These are phyloP conservation scores for Pleurotus platypus DNA, from an alignment of 768 basidiomycete species.

Conservation along the genomic window DNA sequence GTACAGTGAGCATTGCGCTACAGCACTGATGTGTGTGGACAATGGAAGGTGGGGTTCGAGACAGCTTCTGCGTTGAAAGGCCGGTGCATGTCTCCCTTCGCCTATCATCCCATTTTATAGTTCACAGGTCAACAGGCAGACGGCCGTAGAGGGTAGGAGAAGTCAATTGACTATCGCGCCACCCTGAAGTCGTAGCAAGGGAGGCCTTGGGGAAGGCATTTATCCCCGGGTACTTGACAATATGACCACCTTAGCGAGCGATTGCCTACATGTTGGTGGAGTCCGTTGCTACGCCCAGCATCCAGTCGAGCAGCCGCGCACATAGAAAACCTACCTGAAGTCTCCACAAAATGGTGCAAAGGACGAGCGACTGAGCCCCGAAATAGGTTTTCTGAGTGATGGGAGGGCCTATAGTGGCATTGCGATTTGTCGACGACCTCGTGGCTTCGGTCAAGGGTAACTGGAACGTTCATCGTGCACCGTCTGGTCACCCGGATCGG, in stretches of 20 bases:
- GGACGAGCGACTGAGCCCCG: neutral
- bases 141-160: no score
- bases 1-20: neutral
- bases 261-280: neutral
- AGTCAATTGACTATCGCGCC: no score
- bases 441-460: neutral
- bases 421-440: neutral
- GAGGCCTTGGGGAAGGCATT: no score
- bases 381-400: neutral
- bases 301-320: neutral
- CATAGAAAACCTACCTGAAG: neutral
- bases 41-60: neutral
- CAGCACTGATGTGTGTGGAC: neutral
- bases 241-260: neutral
- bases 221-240: neutral
- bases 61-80: neutral
- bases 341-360: neutral
- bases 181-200: neutral
- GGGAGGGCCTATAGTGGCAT: neutral
- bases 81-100: neutral
- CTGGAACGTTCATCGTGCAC: neutral
- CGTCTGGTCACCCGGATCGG: neutral
- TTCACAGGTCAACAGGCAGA: neutral
- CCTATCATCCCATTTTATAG: neutral
- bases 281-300: neutral